Base-by-base conservation (phyloP, 2,329 filamentous ascomycete species). In the Clonostachys rhizophaga region DNA sequence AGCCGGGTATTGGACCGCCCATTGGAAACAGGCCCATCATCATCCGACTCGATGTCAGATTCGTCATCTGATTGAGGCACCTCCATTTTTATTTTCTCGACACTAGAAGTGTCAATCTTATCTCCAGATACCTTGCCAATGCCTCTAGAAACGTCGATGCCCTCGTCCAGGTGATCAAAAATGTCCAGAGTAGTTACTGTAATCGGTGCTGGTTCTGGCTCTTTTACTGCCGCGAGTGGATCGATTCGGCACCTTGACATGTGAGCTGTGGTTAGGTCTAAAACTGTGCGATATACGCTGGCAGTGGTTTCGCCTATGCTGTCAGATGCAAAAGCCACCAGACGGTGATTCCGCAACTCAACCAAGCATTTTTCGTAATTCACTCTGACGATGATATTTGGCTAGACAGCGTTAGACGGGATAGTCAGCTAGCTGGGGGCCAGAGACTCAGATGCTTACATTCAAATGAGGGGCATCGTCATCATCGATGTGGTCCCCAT, bases 331-430 rank as follows among this genome's bases (percentile, higher is more conserved):
- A 91, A 79, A n/a, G 83, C 75, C 45, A 86, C 81, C 4, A 97
- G 81, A 17, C 83, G 81, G 53, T 85, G 79, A 57, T 90, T 96
- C 48, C 92, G 88, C 52, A 96, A 74, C 44, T 88, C 84, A 10
- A 96, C 88, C 7, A 86, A 74, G 49, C 90, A 89, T 64, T 92
- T 95, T 47, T 91, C 86, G 58, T 89, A 86, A 61, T 96, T 96
- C 47, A 96, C 74, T 30, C 86, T 82, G 43, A 97, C 73, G 35
- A 91, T 76, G 53, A 91, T 73, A 49, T 87, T 79, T 44, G 82
- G 78, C 84, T 95, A 60, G 2, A 48, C 40, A 30, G 45, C 17
- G 56, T 66, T 55, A 69, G 60, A 53, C 43, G 50, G 14, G n/a
- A 40, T 20, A 9, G n/a, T 14, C 20, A 13, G 24, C 78, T 40